phyloP scores from a whole-genome alignment of 495 filamentous ascomycete genomes.

The Trichocladium antarcticum region DNA sequence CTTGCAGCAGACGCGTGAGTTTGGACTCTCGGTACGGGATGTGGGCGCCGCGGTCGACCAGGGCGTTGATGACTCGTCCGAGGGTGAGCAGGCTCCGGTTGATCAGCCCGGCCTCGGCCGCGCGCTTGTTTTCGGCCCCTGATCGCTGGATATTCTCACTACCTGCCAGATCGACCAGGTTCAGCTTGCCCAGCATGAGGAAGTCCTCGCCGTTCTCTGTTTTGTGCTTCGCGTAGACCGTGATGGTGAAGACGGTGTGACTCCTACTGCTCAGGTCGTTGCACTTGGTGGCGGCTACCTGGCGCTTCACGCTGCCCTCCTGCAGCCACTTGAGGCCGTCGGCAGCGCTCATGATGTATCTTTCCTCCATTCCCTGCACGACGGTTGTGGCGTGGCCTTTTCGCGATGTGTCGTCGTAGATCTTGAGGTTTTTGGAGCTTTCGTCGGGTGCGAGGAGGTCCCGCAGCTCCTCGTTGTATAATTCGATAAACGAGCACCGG shows the following conservation, averaged over 20 bases:
- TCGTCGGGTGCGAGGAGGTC: conserved; percentile 79
- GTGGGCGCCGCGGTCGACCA: conserved; percentile 82
- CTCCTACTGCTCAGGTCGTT: conserved; percentile 93
- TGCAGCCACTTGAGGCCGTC: conserved; percentile 85
- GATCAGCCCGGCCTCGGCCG: conserved; percentile 88
- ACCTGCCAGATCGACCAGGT: conserved; percentile 90
- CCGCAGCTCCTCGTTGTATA: conserved; percentile 94
- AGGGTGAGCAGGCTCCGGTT: conserved; percentile 95
- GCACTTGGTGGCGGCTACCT: conserved; percentile 95
- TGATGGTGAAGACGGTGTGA: conserved; percentile 94
- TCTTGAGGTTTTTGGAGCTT: conserved; percentile 79
- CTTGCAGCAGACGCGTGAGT: conserved; percentile 85
- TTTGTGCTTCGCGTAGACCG: conserved; percentile 70
- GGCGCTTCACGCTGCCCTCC: conserved; percentile 78
- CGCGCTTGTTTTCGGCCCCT: conserved; percentile 94
- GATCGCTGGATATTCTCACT: conserved; percentile 96
- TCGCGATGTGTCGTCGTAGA: conserved; percentile 80
- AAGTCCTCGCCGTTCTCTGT: conserved; percentile 75
- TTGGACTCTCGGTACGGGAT: conserved; percentile 98
- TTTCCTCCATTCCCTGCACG: conserved; percentile 96
- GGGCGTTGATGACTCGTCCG: conserved; percentile 91
- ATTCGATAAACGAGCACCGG: conserved; percentile 95
- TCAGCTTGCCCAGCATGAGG: conserved; percentile 87
- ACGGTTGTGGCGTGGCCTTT: conserved; percentile 68
- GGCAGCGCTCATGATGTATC: conserved; percentile 71